phyloP scores from a whole-genome alignment of 2,329 filamentous ascomycete species.

The Daldinia sp. region DNA sequence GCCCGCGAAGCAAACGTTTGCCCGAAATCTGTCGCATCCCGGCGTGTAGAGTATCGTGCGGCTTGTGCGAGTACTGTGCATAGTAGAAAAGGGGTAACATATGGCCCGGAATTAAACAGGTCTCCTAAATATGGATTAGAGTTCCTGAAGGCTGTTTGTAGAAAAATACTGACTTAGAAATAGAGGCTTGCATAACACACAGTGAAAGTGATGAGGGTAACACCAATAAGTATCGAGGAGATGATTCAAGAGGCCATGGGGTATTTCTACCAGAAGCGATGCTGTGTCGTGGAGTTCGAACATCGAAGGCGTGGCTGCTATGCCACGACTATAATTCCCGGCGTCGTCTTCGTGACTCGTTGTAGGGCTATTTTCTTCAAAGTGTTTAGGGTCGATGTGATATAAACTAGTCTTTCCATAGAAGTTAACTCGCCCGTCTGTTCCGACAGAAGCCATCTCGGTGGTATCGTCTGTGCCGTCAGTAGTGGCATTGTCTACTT shows the following conservation, averaged over 20 bases:
- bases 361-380: conserved; percentile 7
- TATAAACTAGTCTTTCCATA: conserved; percentile 27
- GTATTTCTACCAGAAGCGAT: conserved; percentile 13
- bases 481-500: background rate
- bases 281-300: background rate
- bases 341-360: background rate
- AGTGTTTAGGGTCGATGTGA: conserved; percentile 17
- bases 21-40: conserved; percentile 5
- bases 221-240: conserved; percentile 24
- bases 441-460: conserved; percentile 18
- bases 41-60: background rate
- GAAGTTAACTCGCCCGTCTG: conserved; percentile 21
- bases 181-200: conserved; percentile 20
- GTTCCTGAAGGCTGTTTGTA: background rate
- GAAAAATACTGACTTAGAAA: conserved; percentile 16
- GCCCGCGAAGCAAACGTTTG: conserved; percentile 14
- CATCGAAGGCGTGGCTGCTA: background rate
- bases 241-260: background rate
- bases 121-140: background rate
- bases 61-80: background rate
- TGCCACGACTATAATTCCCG: background rate
- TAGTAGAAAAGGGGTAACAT: background rate
- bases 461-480: conserved; percentile 3
- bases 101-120: background rate
- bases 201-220: conserved; percentile 25